A percentile compares a stretch with the other conserved stretches of the same genome.
These are phyloP conservation scores for Malus hybrid DNA, from an alignment of 331 rosid species.

Conservation along the genomic window DNA sequence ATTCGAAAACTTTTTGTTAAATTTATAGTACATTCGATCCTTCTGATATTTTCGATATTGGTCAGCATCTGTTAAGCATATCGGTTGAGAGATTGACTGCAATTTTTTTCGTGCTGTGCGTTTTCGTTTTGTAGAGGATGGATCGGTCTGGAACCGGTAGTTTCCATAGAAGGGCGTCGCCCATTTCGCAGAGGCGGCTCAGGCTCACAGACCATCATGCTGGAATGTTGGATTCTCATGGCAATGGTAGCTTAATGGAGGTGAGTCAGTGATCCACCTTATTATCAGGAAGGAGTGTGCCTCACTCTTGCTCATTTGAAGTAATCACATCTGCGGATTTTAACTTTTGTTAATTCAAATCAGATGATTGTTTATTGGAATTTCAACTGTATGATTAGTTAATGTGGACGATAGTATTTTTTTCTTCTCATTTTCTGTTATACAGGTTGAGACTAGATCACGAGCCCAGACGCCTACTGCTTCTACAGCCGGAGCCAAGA, in stretches of 20 bases:
- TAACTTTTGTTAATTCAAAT: not conserved
- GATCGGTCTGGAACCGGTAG: conserved; percentile 91
- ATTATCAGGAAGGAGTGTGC: not conserved
- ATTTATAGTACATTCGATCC: not conserved
- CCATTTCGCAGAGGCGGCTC: conserved; percentile 49
- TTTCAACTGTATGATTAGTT: not conserved
- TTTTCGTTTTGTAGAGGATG: conserved; percentile 48
- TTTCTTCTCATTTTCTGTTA: not conserved
- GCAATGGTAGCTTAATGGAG: conserved; percentile 92
- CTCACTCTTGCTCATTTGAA: not conserved
- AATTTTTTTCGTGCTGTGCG: not conserved
- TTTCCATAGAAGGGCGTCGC: conserved; percentile 61
- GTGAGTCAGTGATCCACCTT: conserved; percentile 19
- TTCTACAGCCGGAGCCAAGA: conserved; percentile 52
- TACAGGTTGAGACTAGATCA: conserved; percentile 59
- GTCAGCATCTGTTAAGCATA: not conserved
- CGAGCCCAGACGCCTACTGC: conserved; percentile 64
- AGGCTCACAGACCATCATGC: conserved; percentile 49
- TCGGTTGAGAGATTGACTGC: not conserved
- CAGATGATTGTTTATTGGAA: not conserved
- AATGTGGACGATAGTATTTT: not conserved
- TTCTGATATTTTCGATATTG: not conserved
- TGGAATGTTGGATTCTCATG: conserved; percentile 57
- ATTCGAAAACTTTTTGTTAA: not conserved
- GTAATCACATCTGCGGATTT: not conserved